Evolutionary conservation across 352 stramenopile genomes (phyloP).

Genomic region (Phytophthora capsici): DNA sequence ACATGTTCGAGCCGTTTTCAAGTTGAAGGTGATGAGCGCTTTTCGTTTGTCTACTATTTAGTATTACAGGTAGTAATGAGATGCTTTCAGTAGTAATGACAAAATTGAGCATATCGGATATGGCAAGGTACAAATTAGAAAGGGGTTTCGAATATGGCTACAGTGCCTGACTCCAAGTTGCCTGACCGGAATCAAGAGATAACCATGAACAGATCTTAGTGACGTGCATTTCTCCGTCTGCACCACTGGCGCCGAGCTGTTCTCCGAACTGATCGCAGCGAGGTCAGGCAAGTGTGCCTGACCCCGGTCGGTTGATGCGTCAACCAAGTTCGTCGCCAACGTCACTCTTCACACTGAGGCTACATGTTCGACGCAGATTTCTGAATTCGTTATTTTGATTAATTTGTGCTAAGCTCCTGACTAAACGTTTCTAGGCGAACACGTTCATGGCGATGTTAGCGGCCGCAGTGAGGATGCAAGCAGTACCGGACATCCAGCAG

Average conservation of each 20-base stretch:
- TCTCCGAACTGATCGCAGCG: constrained; percentile 1
- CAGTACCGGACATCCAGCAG: constrained; percentile 35
- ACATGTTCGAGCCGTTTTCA: constrained; percentile 1
- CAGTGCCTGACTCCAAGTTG: too few relatives aligned
- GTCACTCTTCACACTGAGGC: too few relatives aligned
- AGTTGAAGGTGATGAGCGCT: constrained; percentile 2
- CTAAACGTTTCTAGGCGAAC: constrained; percentile 9
- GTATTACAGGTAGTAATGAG: not conserved
- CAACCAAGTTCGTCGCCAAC: too few relatives aligned
- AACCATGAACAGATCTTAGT: not conserved
- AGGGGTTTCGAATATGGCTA: not conserved
- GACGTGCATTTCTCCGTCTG: constrained; percentile 12
- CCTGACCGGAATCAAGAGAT: not conserved
- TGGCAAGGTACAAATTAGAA: too few relatives aligned
- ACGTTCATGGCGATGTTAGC: constrained; percentile 27
- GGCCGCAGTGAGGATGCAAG: constrained; percentile 30
- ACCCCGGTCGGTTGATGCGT: not conserved
- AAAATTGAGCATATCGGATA: not conserved
- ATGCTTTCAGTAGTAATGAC: not conserved
- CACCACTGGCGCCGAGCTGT: not conserved
- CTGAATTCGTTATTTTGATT: too few relatives aligned
- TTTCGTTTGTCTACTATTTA: not conserved
- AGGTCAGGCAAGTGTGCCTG: not conserved
- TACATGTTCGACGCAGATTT: too few relatives aligned
- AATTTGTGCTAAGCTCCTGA: too few relatives aligned